Conservation (phyloP, 1,284 basidiomycete species). For the Schizopora paradoxa region DNA sequence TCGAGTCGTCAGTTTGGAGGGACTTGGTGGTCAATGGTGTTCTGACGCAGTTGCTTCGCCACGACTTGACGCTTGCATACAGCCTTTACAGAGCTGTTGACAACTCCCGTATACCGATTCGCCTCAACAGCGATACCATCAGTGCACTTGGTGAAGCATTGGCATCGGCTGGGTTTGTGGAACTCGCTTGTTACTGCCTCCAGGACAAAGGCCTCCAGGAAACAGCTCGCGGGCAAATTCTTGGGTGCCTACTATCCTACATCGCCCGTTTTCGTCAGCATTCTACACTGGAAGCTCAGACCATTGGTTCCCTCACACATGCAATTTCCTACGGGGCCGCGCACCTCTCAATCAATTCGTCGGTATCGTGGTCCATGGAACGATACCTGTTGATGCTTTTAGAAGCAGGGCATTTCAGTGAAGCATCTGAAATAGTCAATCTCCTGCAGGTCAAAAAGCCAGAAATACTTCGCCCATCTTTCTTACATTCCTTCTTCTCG, state of each 20-base stretch:
- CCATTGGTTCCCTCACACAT: background rate
- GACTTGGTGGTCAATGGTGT: constrained; percentile 4
- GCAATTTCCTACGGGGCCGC: background rate
- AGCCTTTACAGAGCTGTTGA: background rate
- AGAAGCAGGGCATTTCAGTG: background rate
- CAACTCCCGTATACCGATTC: constrained; percentile 6
- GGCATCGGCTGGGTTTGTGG: constrained; percentile 5
- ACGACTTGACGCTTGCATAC: constrained; percentile 7
- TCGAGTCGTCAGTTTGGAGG: background rate
- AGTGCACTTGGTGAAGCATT: constrained; percentile 5
- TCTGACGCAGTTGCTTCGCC: background rate
- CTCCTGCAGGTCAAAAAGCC: background rate
- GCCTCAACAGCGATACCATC: constrained; percentile 1
- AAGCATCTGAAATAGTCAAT: constrained; percentile 6
- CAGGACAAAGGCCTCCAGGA: background rate
- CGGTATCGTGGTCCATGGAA: constrained; percentile 8
- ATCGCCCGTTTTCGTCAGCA: background rate
- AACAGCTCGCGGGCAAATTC: constrained; percentile 2
- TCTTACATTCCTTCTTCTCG: constrained; percentile 4
- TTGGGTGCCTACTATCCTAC: too few relatives aligned
- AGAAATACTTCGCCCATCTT: constrained; percentile 5
- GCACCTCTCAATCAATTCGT: background rate
- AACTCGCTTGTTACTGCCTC: constrained; percentile 7
- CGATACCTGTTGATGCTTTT: constrained; percentile 4
- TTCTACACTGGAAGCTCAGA: background rate